Base-by-base conservation (phyloP, 495 filamentous ascomycete species). In the Daldinia grandis region DNA sequence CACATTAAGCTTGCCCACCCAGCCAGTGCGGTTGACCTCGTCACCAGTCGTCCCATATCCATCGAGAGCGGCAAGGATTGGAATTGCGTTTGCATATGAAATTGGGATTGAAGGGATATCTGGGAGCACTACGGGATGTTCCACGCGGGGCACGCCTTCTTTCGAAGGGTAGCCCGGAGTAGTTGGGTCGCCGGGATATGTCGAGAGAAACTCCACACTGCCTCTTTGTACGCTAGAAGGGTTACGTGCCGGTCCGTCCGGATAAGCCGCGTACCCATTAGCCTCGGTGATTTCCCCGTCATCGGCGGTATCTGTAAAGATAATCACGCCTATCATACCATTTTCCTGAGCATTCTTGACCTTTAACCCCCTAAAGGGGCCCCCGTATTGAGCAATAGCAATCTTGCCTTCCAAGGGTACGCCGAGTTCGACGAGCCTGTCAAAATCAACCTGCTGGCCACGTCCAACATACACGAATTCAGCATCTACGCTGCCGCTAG, bases 111-210 rank as follows among this genome's bases (percentile, higher is more conserved):
- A 97, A 2, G 94, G 94, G 56, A 97, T 96, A 9, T 85, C 86
- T 0, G 94, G 92, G 35, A 90, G 90, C 2, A 86, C 84, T 25
- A 76, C 63, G 6, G 87, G 77, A 4, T 86, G 84, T 57, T 91
- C 87, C 64, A 89, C 79, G 9, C 94, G 87, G 6, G 90, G 88
- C 19, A 86, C 90, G 25, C 89, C 94, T 17, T 92, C 90, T 70
- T 91, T 91, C 0, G 93, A 95, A 35, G 94, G 89, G 75, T 93
- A 95, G n/a, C 94, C 94, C n/a, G 92, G 91, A 0, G 94, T 97
- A 1, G 94, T 97, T 74, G 84, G 84, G 62, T 86, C 84, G 10
- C 84, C 84, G 14, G 82, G 81, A 64, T 79, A 81, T 31, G 71
- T 79, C 10, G 87, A 93, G 57, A 96, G 78, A 68, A 92, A 97